A percentile compares a stretch with the other conserved stretches of the same genome.
Evolutionary conservation across 2,329 filamentous ascomycete species (phyloP).

Genomic region (Piedraia hortae): DNA sequence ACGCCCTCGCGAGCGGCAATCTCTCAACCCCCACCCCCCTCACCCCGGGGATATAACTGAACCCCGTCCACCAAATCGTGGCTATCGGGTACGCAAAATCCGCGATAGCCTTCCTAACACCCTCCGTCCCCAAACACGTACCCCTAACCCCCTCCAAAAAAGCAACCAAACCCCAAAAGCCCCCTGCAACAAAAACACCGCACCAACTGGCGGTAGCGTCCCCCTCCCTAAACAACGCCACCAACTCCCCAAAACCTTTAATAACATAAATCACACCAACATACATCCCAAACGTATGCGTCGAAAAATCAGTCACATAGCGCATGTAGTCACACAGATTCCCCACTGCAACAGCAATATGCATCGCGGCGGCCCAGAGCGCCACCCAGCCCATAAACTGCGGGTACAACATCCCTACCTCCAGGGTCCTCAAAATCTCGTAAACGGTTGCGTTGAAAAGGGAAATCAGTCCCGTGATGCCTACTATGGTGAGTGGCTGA

Average conservation of each 20-base stretch:
- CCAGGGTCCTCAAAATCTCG: constrained; percentile 25
- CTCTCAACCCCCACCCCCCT: constrained; percentile 16
- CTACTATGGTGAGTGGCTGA: constrained; percentile 29
- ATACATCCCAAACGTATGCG: constrained; percentile 26
- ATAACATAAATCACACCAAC: constrained; percentile 29
- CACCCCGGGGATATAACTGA: constrained; percentile 24
- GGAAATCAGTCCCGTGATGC: constrained; percentile 27
- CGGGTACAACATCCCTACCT: constrained; percentile 21
- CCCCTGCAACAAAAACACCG: constrained; percentile 22
- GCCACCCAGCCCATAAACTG: constrained; percentile 28
- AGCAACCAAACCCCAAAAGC: constrained; percentile 25
- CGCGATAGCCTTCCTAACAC: constrained; percentile 19
- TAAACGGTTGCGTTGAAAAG: constrained; percentile 32
- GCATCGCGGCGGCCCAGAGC: constrained; percentile 30
- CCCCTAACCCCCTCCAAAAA: constrained; percentile 22
- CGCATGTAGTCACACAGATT: constrained; percentile 31
- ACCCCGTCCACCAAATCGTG: constrained; percentile 27
- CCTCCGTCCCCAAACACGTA: constrained; percentile 19
- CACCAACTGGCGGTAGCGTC: constrained; percentile 18
- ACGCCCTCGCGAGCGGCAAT: constrained; percentile 19
- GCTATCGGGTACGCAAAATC: constrained; percentile 27
- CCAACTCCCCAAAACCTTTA: constrained; percentile 28
- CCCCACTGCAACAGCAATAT: constrained; percentile 26
- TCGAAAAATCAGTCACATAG: constrained; percentile 29
- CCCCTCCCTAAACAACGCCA: constrained; percentile 20